Evolutionary conservation across 768 basidiomycete species (phyloP).

Genomic region (Lactarius trivialis): DNA sequence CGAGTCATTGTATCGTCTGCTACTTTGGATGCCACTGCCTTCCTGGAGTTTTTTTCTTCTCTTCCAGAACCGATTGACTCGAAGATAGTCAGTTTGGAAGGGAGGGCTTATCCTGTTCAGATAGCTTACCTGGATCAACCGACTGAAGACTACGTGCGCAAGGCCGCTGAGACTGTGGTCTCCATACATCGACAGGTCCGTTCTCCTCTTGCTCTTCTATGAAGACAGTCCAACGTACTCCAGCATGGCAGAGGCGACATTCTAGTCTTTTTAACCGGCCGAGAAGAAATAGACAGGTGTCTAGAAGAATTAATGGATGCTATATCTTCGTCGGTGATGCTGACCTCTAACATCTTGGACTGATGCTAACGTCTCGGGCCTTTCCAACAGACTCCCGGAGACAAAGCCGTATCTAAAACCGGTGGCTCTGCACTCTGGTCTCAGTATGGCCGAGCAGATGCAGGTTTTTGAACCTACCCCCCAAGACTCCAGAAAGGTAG

Average conservation of each 20-base stretch:
- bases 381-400: constrained; percentile 41
- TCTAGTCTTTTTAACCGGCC: constrained; percentile 87
- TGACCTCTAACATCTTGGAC: constrained; percentile 8
- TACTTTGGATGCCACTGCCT: constrained; percentile 87
- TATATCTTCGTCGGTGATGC: constrained; percentile 13
- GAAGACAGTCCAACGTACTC: background rate
- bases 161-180: constrained; percentile 78
- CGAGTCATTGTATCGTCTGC: constrained; percentile 93
- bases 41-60: constrained; percentile 82
- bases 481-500: constrained; percentile 77
- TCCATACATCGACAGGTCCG: constrained; percentile 72
- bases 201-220: background rate
- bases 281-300: constrained; percentile 93
- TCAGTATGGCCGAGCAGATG: constrained; percentile 83
- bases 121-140: constrained; percentile 81
- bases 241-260: constrained; percentile 86
- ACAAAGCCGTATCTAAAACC: constrained; percentile 53
- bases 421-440: constrained; percentile 81
- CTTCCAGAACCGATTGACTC: constrained; percentile 60
- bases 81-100: constrained; percentile 84
- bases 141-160: constrained; percentile 69
- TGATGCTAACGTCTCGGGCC: background rate
- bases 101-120: constrained; percentile 92
- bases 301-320: constrained; percentile 74
- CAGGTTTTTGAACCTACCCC: constrained; percentile 74